Base-by-base conservation (phyloP, 805 yeast species). In the Saccharomycopsis synnaedendra region DNA sequence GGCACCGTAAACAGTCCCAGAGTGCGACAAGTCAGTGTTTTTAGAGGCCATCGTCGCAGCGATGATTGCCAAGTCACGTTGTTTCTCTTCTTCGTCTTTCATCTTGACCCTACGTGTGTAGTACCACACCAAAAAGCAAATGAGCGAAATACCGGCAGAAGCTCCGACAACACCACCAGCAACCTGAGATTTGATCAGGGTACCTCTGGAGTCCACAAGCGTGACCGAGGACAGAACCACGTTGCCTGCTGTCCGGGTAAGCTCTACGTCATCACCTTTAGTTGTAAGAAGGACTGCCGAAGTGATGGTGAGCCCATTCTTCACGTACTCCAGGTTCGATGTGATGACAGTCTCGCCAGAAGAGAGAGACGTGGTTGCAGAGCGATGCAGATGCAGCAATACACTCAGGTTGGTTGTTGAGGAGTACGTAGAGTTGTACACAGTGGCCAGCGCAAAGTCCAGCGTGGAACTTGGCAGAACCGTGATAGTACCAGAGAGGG, bases 91-190 rank as follows among this genome's bases (percentile, higher is more conserved):
- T 39, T 52, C 55, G 32, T 52, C 55, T 31, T 49, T 52, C 37
- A 49, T 50, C 41, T 50, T 52, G 28, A 52, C 53, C 32, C 52
- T 46, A 31, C 50, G 35, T 4, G 52, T 49, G 44, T 52, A 52
- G 42, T 49, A 52, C 53, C 52, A 52, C 4, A 52, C 52, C 4
- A 52, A 37, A 11, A 47, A 47, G 11, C 51, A 44, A 39, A 49
- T 52, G 28, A 49, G 9, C 4, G 55, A 46, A 19, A 52, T 40
- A 31, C 55, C 55, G 5, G 55, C 50, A 32, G 46, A 39, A 28
- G 49, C 52, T n/a, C 55, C 55, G 32, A 52, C 55, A 10, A 52
- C 52, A 7, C 55, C 55, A 10, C 55, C 55, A 3, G 53, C 55
- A 11, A 49, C 52, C 35, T 50, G 50, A 9, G 19, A 30, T 30